Percentiles rank a stretch among this genome's conserved stretches.
These are phyloP conservation scores for Sarcodon aspratus DNA, from an alignment of 768 basidiomycete genomes.

Conservation along the genomic window DNA sequence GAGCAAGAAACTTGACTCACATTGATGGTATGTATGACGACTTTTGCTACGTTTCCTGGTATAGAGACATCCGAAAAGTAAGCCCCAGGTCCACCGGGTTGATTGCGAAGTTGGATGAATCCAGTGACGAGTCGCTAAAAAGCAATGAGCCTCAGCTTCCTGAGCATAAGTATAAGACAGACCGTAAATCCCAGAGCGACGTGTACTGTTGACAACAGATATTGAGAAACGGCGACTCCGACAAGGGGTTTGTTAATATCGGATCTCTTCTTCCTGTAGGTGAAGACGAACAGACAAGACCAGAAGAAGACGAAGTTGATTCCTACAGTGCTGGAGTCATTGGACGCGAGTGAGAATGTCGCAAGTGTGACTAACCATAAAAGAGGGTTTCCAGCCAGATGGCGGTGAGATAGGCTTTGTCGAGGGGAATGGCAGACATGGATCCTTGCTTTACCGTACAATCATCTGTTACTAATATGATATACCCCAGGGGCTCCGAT, in stretches of 20 bases:
- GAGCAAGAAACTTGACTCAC: slow-evolving; percentile 5
- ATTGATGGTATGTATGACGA: slow-evolving; percentile 21
- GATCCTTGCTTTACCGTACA: not conserved
- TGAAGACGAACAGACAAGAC: slow-evolving; percentile 16
- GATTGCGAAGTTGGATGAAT: slow-evolving; percentile 18
- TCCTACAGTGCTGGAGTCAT: slow-evolving; percentile 8
- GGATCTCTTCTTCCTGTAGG: slow-evolving; percentile 12
- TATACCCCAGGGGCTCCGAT: no score
- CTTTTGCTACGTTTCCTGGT: slow-evolving; percentile 24
- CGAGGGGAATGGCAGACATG: slow-evolving; percentile 13
- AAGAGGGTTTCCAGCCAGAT: slow-evolving; percentile 23
- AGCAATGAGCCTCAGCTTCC: not conserved
- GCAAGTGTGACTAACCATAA: slow-evolving; percentile 11
- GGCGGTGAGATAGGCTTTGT: slow-evolving; percentile 24
- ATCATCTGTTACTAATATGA: no score
- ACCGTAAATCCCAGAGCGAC: slow-evolving; percentile 19
- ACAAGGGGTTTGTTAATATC: slow-evolving; percentile 14
- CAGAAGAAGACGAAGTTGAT: slow-evolving; percentile 20
- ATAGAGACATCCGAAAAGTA: slow-evolving; percentile 23
- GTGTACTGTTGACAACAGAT: slow-evolving; percentile 22
- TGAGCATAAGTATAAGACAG: not conserved
- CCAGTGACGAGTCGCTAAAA: slow-evolving; percentile 21
- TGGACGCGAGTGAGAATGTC: no score
- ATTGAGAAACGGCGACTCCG: slow-evolving; percentile 17
- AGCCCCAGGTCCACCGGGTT: slow-evolving; percentile 17